Percentiles rank a stretch among this genome's conserved stretches.
These are phyloP conservation scores for Apiospora phragmitis DNA, from an alignment of 2,329 filamentous ascomycete genomes.

Conservation along the genomic window DNA sequence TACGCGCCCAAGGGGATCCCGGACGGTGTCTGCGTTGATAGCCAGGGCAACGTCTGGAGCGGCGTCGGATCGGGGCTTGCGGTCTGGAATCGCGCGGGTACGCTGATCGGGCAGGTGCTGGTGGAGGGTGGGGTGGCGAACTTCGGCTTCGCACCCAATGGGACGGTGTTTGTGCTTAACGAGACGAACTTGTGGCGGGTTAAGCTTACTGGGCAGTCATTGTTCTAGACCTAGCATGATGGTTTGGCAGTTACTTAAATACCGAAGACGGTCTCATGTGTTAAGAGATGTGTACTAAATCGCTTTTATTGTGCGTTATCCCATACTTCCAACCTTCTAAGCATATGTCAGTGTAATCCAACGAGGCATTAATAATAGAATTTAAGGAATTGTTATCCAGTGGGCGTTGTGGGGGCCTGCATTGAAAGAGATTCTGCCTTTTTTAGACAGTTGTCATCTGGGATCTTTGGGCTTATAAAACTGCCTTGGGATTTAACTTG, in stretches of 20 bases:
- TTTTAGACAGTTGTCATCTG: too few species aligned
- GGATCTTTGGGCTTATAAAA: too few species aligned
- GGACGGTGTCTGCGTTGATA: constrained; percentile 16
- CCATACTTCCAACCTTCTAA: too few species aligned
- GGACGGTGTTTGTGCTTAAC: constrained; percentile 14
- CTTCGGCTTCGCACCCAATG: constrained; percentile 16
- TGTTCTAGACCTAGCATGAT: background rate
- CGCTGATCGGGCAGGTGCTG: constrained; percentile 13
- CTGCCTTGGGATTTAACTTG: too few species aligned
- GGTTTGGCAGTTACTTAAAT: background rate
- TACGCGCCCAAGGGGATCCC: constrained; percentile 15
- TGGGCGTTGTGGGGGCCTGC: too few species aligned
- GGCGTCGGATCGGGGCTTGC: constrained; percentile 14
- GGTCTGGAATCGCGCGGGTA: constrained; percentile 15
- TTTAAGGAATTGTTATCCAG: too few species aligned
- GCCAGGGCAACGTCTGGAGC: constrained; percentile 16
- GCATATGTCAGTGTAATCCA: too few species aligned
- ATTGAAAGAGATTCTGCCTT: too few species aligned
- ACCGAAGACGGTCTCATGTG: background rate
- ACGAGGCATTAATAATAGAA: too few species aligned
- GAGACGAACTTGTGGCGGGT: constrained; percentile 16
- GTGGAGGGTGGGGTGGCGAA: constrained; percentile 14
- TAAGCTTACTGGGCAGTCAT: background rate
- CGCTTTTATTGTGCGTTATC: background rate
- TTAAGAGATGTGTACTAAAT: background rate